Evolutionary conservation across 1,284 basidiomycete genomes (phyloP), one percentile per base, ranked within the genome.

Genomic region (Pseudozyma sp.): DNA sequence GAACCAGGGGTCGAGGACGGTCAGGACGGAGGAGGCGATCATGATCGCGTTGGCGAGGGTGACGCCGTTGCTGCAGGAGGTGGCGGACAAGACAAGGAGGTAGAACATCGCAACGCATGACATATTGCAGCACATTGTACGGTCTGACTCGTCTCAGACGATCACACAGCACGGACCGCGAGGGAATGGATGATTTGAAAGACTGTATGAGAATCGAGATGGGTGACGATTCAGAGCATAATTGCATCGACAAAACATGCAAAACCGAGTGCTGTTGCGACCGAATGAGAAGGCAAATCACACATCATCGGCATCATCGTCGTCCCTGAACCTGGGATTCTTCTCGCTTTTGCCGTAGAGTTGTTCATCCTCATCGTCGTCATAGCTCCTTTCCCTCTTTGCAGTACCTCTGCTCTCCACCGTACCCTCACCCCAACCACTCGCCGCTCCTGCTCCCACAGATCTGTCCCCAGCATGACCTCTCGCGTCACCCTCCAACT

Each of bases 311-410:
- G 81, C 82, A 47, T 84, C 83, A 16, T 79, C 74, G 42, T 84
- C 78, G 50, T 80, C 80, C 42, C 84, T 80, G 57, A 85, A 85
- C 17, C 83, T 70, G 2, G 84, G 84, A 51, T 85, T 85, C 73
- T 68, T 72, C 35, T 72, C 64, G 13, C 37, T 46, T 33, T 64
- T 54, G 0, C 69, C 69, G 43, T 72, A 72, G 17, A 72, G 49
- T 31, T 67, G 54, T 33, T 67, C 37, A 43, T 72, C 69, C 39
- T 72, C 69, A 0, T 70, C 68, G 19, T 71, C 63, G 17, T 68
- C 69, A 47, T 68, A 67, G 49, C 65, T 68, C 14, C 63, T 92
- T 90, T 61, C 92, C 89, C 5, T 91, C 90, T 49, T 90, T 89
- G 45, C 90, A 4, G 39, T 37, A 9, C 19, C 40, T 4, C 31